Evolutionary conservation across 2,329 filamentous ascomycete genomes (phyloP), one percentile per base, ranked within the genome.

Genomic region (Clonostachys sp.): DNA sequence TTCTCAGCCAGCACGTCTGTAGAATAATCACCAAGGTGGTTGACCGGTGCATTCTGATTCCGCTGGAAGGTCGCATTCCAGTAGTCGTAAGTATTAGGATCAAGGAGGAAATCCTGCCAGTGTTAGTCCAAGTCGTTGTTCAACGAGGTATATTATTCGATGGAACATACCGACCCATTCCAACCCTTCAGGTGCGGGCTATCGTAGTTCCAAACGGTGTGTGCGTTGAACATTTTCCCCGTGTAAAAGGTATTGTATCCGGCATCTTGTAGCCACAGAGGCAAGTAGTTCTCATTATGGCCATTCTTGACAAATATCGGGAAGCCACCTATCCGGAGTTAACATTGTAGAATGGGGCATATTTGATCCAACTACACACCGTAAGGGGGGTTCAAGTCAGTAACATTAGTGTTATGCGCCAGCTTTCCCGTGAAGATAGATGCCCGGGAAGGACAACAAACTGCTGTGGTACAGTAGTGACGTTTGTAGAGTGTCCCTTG

Each of bases 61-160:
- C 79, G 72, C 50, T 84, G 77, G 58, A 81, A 84, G 6, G 76
- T 83, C 2, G 78, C 71, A 57, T 88, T 87, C 17, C 81, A 70
- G 58, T 88, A 89, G 30, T 77, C 68, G 58, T 89, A 89, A 0
- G 85, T 89, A 53, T 73, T 78, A 0, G 84, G 84, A 51, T 88
- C 83, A 2, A 87, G 66, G 2, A 86, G 66, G 52, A 85, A 74
- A 41, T 68, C 62, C 1, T 39, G 10, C 8, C 14, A n/a, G 36
- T n/a, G 12, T 39, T 12, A 39, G 36, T 18, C 17, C 36, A n/a
- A 8, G 12, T 1, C 36, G 3, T 8, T n/a, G 12, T 30, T 30
- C 9, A 3, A 30, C 9, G 10, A n/a, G 10, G 6, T n/a, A 6
- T 39, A 18, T n/a, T 8, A 12, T 39, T n/a, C 14, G 4, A 8